These are phyloP conservation scores for Zalaria sp. DNA, from an alignment of 2,329 filamentous ascomycete genomes.

Conservation along the genomic window DNA sequence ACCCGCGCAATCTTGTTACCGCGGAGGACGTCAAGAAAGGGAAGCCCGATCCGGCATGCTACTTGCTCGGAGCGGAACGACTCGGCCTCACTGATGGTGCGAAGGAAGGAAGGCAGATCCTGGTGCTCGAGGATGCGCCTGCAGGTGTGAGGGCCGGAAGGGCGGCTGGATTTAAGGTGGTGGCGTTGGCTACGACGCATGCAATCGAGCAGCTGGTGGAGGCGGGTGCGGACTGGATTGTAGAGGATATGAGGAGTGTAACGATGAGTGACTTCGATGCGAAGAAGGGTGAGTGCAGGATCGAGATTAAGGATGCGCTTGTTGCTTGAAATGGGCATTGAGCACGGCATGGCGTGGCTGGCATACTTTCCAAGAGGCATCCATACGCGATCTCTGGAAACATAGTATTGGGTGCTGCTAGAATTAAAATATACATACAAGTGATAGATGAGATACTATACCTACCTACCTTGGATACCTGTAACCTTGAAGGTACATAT, in stretches of 20 bases:
- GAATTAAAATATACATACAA: no score
- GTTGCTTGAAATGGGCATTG: conserved; percentile 10
- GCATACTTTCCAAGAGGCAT: no score
- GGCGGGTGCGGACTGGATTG: conserved; percentile 78
- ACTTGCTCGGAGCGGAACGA: conserved; percentile 27
- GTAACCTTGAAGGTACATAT: no score
- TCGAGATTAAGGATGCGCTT: conserved; percentile 55
- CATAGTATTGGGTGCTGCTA: no score
- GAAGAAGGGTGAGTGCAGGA: conserved; percentile 43
- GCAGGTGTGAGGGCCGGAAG: conserved; percentile 74
- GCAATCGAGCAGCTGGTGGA: conserved; percentile 53
- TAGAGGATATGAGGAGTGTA: conserved; percentile 64
- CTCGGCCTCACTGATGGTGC: conserved; percentile 18
- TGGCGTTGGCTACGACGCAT: conserved; percentile 79
- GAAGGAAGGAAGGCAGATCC: conserved; percentile 28
- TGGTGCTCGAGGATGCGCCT: conserved; percentile 83
- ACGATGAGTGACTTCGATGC: conserved; percentile 41
- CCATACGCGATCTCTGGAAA: no score
- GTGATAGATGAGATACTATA: no score
- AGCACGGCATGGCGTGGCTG: no score
- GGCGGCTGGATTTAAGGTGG: conserved; percentile 69
- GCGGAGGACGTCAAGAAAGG: conserved; percentile 35
- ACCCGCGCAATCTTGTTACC: conserved; percentile 31
- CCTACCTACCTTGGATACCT: no score
- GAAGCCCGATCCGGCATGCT: conserved; percentile 37